A percentile compares a stretch with the other conserved stretches of the same genome.
phyloP scores from a whole-genome alignment of 2,329 filamentous ascomycete species.

The Aspergillus quadrilineatus region DNA sequence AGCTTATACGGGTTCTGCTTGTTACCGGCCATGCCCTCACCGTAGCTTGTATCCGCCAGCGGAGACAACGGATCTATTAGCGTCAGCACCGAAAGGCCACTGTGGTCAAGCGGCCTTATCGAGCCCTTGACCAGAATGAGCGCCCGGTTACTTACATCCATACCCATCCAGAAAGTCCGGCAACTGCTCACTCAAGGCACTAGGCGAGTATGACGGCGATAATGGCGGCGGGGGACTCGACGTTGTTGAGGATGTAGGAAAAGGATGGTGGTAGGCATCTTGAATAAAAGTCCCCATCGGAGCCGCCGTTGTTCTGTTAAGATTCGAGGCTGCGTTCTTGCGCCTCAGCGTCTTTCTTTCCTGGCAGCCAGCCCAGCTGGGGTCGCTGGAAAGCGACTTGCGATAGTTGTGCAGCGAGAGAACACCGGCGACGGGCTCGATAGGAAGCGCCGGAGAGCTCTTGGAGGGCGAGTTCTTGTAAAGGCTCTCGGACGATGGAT shows the following conservation, averaged over 20 bases:
- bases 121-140: too few species aligned
- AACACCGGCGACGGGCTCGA: slow-evolving; percentile 1
- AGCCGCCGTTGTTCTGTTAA: slow-evolving; percentile 23
- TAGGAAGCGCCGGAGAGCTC: slow-evolving; percentile 8
- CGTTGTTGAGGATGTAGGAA: slow-evolving; percentile 21
- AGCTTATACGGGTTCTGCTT: slow-evolving; percentile 15
- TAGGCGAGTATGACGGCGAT: slow-evolving; percentile 39
- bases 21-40: slow-evolving; percentile 3
- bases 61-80: slow-evolving; percentile 11
- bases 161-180: slow-evolving; percentile 22
- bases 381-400: slow-evolving; percentile 31
- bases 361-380: slow-evolving; percentile 21
- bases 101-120: too few species aligned
- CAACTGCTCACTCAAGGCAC: slow-evolving; percentile 31
- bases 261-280: slow-evolving; percentile 19
- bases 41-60: slow-evolving; percentile 7
- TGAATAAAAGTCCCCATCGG: slow-evolving; percentile 8
- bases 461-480: neutral
- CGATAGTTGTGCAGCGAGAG: slow-evolving; percentile 39
- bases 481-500: too few species aligned
- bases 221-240: slow-evolving; percentile 40
- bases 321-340: slow-evolving; percentile 34
- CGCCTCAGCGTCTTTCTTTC: slow-evolving; percentile 32
- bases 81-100: too few species aligned
- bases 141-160: too few species aligned